phyloP scores from a whole-genome alignment of 495 filamentous ascomycete species.

The Aspergillus egyptiacus region DNA sequence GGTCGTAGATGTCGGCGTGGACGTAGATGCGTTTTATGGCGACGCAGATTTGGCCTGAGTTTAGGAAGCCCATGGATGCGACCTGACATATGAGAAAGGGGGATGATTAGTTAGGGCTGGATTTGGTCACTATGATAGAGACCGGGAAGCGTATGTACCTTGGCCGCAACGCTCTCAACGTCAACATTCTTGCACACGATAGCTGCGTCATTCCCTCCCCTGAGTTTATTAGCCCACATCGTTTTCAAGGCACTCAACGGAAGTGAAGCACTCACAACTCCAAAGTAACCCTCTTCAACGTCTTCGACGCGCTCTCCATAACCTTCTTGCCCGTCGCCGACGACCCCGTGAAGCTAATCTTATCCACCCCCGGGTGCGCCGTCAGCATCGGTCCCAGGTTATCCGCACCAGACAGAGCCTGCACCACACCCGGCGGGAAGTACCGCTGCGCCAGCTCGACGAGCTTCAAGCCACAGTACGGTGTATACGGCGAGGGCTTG shows the following conservation, averaged over 20 bases:
- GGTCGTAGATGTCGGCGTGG: conserved; percentile 6
- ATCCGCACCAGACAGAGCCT: conserved; percentile 77
- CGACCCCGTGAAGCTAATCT: conserved; percentile 47
- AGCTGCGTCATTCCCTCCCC: conserved; percentile 27
- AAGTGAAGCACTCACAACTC: conserved; percentile 36
- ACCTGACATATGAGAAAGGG: not conserved
- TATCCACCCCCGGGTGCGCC: conserved; percentile 68
- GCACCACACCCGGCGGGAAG: conserved; percentile 81
- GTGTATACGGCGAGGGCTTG: conserved; percentile 88
- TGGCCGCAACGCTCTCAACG: not conserved
- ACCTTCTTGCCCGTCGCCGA: conserved; percentile 25
- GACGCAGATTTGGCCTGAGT: conserved; percentile 12
- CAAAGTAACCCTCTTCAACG: conserved; percentile 44
- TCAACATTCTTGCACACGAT: conserved; percentile 4
- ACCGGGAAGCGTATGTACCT: not conserved
- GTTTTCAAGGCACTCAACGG: no score
- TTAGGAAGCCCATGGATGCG: conserved; percentile 5
- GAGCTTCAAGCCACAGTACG: conserved; percentile 80
- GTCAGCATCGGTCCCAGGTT: conserved; percentile 74
- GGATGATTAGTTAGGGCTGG: no score
- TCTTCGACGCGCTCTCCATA: conserved; percentile 30
- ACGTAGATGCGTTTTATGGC: conserved; percentile 12
- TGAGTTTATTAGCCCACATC: conserved; percentile 16
- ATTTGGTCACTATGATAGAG: no score
- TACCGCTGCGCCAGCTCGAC: conserved; percentile 76